Evolutionary conservation across 768 basidiomycete species (phyloP), one percentile per base, ranked within the genome.

Genomic region (Suillus placidus): DNA sequence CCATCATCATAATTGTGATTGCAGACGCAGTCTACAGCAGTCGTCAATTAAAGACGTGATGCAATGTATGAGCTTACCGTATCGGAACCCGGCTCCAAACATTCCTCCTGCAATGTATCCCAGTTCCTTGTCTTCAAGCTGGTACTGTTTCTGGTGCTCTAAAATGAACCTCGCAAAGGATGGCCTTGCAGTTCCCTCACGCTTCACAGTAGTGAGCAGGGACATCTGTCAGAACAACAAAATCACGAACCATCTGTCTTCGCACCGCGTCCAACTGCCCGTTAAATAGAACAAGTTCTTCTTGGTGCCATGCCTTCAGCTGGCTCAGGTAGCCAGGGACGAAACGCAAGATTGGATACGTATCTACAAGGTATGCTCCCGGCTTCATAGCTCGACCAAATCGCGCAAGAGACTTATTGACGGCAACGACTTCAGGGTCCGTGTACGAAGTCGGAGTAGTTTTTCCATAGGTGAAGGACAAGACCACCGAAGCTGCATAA

Each of bases 1-100:
- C 86, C 78, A 88, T 80, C 38, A 88, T 76, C n/a, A 77, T 76
- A 35, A 88, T 74, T 49, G 82, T 83, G 57, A 88, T 86, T 0
- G 83, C 86, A 3, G 84, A 82, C 0, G 78, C 75, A 14, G 76
- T 77, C 79, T 80, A 54, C 9, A 10, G 54, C 4, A 42, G 14
- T 18, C 34, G 37, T 4, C n/a, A 30, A 26, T 20, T 23, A 38
- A 40, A 2, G 4, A 54, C 6, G 35, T n/a, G 13, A 35, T 10
- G 10, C 13, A 23, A 49, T 13, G 38, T 58, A 30, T 40, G 20
- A 12, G 64, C 78, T 40, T 52, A 82, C 82, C 4, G 80, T 80
- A 54, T 82, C 81, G 9, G 77, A 72, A 1, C 81, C 81, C 81
- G 1, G 81, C 81, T 32, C 79, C 78, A 65, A 82, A 83, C 77